Base-by-base conservation (phyloP, 2,329 filamentous ascomycete genomes). In the Penicillium corylophilum region DNA sequence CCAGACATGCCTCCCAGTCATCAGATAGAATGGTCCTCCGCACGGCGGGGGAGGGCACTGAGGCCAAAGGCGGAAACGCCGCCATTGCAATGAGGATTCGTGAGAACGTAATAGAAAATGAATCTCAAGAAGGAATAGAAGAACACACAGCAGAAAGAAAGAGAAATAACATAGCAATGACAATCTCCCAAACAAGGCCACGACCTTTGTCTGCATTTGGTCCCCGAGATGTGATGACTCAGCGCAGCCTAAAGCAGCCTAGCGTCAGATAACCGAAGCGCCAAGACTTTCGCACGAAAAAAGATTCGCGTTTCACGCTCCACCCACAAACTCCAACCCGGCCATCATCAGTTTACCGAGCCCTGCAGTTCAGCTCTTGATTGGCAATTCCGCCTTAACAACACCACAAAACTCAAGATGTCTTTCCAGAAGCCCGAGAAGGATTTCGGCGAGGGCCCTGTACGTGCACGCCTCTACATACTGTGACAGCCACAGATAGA, bases 341-440 rank as follows among this genome's bases (percentile, higher is more conserved):
- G 67, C 68, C 66, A 70, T 88, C 85, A 88, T 89, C 87, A 90
- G 87, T 81, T 89, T 88, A 86, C 87, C 85, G 87, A 79, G 84
- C 85, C 82, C 71, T 66, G 74, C 74, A 80, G 84, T 87, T 88
- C 86, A 87, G 89, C 88, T 91, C 88, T 82, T 90, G 87, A 89
- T 83, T 86, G 84, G 76, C 72, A 66, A 41, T 62, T 65, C 62
- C 60, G 59, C 63, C 64, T 61, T 59, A 64, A 52, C 60, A 57
- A 55, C 56, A 67, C 55, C 64, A 56, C 57, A 57, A 54, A 70
- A 70, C 68, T 72, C 78, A 88, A 79, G 64, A 95, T 95, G 90
- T 94, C 90, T 79, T 94, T 89, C 87, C 84, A 95, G 79, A 95
- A 96, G 86, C 81, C 83, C 74, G 92, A 96, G 79, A 96, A 96